Conservation (phyloP, 2,329 filamentous ascomycete species). For the Fusarium liriodendri region DNA sequence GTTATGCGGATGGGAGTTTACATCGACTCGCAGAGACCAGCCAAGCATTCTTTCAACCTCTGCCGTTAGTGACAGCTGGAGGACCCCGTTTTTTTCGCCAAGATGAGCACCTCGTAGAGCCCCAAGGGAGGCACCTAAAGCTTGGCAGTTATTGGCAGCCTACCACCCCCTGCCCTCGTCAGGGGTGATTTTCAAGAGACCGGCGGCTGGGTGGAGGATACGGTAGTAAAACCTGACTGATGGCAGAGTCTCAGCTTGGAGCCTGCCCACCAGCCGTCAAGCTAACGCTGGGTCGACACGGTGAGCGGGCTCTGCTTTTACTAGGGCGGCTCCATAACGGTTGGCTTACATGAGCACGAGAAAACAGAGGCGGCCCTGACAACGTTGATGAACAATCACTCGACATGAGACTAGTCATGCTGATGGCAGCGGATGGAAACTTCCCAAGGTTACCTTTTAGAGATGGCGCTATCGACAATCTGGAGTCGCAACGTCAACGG, state of each 20-base stretch:
- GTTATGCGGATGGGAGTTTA: not conserved
- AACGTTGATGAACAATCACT: slow-evolving; percentile 6
- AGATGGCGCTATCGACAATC: slow-evolving; percentile 20
- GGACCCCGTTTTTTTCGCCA: not conserved
- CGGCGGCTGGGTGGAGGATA: slow-evolving; percentile 1
- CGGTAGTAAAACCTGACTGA: not conserved
- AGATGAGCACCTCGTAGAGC: not conserved
- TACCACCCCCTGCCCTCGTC: slow-evolving; percentile 17
- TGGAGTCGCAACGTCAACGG: slow-evolving; percentile 26
- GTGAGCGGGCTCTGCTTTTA: slow-evolving; percentile 9
- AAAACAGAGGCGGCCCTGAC: slow-evolving; percentile 5
- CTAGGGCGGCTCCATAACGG: not conserved
- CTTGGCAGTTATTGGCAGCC: slow-evolving; percentile 17
- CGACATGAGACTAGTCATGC: slow-evolving; percentile 14
- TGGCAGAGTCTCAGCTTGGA: slow-evolving; percentile 26
- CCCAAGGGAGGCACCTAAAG: slow-evolving; percentile 1
- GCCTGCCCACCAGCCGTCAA: slow-evolving; percentile 16
- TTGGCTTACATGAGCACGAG: slow-evolving; percentile 29
- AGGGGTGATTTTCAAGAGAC: slow-evolving; percentile 26
- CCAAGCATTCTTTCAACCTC: not conserved
- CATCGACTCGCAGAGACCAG: not conserved
- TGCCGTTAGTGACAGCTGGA: not conserved
- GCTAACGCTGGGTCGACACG: slow-evolving; percentile 33
- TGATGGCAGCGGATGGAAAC: slow-evolving; percentile 15
- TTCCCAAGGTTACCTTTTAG: slow-evolving; percentile 3